Evolutionary conservation across 2,329 filamentous ascomycete genomes (phyloP).

Genomic region (Paraphaeosphaeria sporulosa): DNA sequence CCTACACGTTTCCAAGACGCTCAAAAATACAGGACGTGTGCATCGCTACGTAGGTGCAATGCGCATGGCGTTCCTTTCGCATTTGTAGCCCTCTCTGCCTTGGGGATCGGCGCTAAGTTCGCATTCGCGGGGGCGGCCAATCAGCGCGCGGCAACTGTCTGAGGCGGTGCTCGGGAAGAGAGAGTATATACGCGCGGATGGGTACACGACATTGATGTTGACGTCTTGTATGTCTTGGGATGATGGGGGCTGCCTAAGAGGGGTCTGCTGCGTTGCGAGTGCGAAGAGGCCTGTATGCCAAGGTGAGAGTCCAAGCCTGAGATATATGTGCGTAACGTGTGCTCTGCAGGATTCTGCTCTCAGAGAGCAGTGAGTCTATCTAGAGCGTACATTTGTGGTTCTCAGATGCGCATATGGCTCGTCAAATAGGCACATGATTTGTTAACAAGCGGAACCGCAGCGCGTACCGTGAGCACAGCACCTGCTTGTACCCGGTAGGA

Average conservation of each 20-base stretch:
- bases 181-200: not conserved
- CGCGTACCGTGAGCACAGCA: too few relatives aligned
- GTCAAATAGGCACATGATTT: not conserved
- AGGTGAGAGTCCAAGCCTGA: not conserved
- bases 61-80: conserved; percentile 13
- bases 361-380: not conserved
- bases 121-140: conserved; percentile 24
- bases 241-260: not conserved
- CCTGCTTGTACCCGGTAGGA: too few relatives aligned
- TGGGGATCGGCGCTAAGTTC: conserved; percentile 23
- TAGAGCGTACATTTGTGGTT: not conserved
- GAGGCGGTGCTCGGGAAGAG: conserved; percentile 6
- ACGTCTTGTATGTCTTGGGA: not conserved
- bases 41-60: not conserved
- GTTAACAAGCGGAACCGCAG: too few relatives aligned
- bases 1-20: not conserved
- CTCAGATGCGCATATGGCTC: not conserved
- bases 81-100: conserved; percentile 5
- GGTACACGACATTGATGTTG: not conserved
- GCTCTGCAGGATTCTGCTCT: not conserved
- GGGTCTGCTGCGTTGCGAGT: not conserved
- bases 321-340: not conserved
- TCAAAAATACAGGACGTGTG: not conserved
- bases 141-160: conserved; percentile 13
- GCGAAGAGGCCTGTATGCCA: not conserved